Base-by-base conservation (phyloP, 140 eudicot genomes). In the Erigeron philadelphicus region DNA sequence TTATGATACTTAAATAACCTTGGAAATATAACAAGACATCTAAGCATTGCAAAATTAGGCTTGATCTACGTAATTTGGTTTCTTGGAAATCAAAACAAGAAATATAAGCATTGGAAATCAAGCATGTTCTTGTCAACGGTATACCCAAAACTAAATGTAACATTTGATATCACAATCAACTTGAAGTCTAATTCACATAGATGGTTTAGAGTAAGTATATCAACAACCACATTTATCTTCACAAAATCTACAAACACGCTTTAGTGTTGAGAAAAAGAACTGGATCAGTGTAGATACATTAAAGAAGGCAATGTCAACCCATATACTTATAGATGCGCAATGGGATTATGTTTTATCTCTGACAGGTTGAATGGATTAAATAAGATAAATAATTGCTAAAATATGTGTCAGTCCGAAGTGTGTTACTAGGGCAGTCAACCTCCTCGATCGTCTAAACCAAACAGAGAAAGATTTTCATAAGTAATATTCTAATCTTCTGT, bases 151-250 rank as follows among this genome's bases (percentile, higher is more conserved):
- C 21, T 19, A n/a, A 55, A 18, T 17, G 25, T 45, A 49, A 49
- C 35, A 31, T 13, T 67, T 67, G 15, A 31, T 9, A 8, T 48
- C 59, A 66, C 60, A 45, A 7, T 45, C 9, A 45, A 45, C 50
- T 66, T 43, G 9, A 42, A 40, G 17, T 16, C 70, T 19, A 47
- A 45, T 66, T 67, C 23, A 19, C 72, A 48, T 48, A 47, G 41
- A 23, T 35, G 47, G 23, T 49, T 66, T 66, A 48, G 23, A 23
- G 49, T 9, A 9, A 67, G 5, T 52, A 68, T 68, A 25, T 67
- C 72, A 67, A 41, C 25, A 45, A 45, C 50, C 50, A 45, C 9
- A 3, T 11, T 45, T 45, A 45, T 11, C 11, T 45, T 45, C 12
- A 45, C 50, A 45, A 8, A 45, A 45, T 31, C 9, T 45, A 45